Conservation (phyloP, 345 rosid genomes). For the Salix viminalis region DNA sequence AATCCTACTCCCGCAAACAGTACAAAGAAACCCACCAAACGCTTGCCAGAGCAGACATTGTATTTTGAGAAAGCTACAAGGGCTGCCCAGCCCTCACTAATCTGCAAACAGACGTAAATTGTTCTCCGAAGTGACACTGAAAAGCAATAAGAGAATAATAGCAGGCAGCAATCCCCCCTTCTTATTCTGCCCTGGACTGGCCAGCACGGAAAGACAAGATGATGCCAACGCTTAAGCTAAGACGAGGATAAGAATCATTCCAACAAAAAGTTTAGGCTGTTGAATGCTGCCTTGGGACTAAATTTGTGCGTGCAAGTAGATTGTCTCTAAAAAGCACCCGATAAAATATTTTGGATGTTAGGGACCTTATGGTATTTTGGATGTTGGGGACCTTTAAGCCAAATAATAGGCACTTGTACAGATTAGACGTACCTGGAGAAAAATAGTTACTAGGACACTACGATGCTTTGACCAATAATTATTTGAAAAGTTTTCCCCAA, state of each 20-base stretch:
- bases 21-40: slow-evolving; percentile 18
- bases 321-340: too few species aligned
- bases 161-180: neutral
- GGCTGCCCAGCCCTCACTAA: slow-evolving; percentile 5
- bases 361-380: too few species aligned
- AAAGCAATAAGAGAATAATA: slow-evolving; percentile 21
- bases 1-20: slow-evolving; percentile 21
- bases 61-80: neutral
- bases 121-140: neutral
- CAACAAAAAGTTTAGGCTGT: slow-evolving; percentile 86
- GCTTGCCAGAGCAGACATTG: slow-evolving; percentile 16
- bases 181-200: slow-evolving; percentile 83
- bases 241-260: slow-evolving; percentile 89
- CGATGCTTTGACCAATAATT: neutral
- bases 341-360: too few species aligned
- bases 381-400: too few species aligned
- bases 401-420: neutral
- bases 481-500: neutral
- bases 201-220: slow-evolving; percentile 92
- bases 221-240: slow-evolving; percentile 92
- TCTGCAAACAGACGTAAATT: slow-evolving; percentile 9
- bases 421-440: neutral
- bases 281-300: slow-evolving; percentile 19
- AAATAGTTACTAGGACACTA: neutral
- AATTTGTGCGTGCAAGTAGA: too few species aligned